A percentile compares a stretch with the other conserved stretches of the same genome.
Evolutionary conservation across 2,329 filamentous ascomycete genomes (phyloP).

Genomic region (Trichophyton mentagrophytes): DNA sequence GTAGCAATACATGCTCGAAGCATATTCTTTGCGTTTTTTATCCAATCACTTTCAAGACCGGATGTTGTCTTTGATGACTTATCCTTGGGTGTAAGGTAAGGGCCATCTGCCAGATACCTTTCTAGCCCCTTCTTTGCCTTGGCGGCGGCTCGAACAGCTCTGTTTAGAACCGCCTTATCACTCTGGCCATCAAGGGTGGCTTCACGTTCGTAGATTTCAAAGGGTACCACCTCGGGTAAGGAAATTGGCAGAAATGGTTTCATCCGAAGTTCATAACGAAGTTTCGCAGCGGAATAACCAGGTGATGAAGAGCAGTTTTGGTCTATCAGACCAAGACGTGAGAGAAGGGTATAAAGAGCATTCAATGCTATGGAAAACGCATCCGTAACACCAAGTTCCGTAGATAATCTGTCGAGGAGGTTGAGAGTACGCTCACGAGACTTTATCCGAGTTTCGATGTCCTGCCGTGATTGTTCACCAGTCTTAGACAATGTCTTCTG

Average conservation of each 20-base stretch:
- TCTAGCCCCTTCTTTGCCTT: constrained; percentile 35
- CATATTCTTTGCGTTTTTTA: constrained; percentile 44
- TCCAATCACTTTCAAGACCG: constrained; percentile 49
- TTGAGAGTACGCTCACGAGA: constrained; percentile 31
- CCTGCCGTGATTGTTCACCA: constrained; percentile 9
- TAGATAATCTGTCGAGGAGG: constrained; percentile 47
- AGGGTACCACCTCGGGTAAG: constrained; percentile 54
- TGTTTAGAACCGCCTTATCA: constrained; percentile 28
- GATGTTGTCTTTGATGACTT: constrained; percentile 23
- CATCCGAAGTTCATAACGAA: constrained; percentile 77
- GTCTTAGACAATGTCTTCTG: constrained; percentile 17
- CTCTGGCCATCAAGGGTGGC: constrained; percentile 33
- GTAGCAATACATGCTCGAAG: constrained; percentile 60
- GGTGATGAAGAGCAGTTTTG: constrained; percentile 39
- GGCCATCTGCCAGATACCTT: constrained; percentile 27
- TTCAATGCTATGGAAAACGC: constrained; percentile 41
- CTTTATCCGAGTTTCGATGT: constrained; percentile 19
- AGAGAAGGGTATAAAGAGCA: constrained; percentile 53
- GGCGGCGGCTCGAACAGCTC: constrained; percentile 27
- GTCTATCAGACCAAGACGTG: constrained; percentile 41
- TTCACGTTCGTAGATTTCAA: constrained; percentile 45
- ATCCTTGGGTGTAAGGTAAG: constrained; percentile 19
- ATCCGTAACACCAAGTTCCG: constrained; percentile 52
- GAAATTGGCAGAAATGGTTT: constrained; percentile 61
- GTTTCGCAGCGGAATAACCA: constrained; percentile 54